Evolutionary conservation across 1,139 yeast genomes (phyloP).

Genomic region (Yamadazyma aaseri): DNA sequence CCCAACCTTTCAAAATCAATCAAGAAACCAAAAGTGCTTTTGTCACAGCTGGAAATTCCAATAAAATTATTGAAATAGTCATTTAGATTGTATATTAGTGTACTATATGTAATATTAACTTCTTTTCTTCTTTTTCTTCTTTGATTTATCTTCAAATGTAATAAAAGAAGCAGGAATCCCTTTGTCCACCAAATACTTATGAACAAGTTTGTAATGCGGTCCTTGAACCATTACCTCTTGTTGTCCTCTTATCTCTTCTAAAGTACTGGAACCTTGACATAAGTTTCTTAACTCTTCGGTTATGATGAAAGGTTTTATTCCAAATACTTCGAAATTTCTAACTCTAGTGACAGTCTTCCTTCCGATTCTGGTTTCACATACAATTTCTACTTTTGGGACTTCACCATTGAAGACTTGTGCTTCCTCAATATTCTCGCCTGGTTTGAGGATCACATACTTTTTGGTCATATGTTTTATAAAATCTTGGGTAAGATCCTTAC

Average conservation of each 20-base stretch:
- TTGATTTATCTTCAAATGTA: constrained; percentile 62
- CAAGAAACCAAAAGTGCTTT: constrained; percentile 56
- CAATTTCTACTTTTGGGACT: constrained; percentile 63
- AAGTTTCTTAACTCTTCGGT: constrained; percentile 70
- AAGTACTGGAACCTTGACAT: constrained; percentile 88
- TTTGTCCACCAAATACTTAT: constrained; percentile 54
- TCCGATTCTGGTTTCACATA: constrained; percentile 79
- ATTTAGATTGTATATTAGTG: constrained; percentile 19
- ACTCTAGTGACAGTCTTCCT: constrained; percentile 77
- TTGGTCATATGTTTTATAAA: constrained; percentile 56
- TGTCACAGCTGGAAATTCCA: constrained; percentile 55
- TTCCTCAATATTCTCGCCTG: constrained; percentile 37
- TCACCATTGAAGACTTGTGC: constrained; percentile 53
- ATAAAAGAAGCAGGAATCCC: constrained; percentile 74
- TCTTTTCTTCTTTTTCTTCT: constrained; percentile 43
- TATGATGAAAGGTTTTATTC: constrained; percentile 61
- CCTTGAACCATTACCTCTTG: constrained; percentile 87
- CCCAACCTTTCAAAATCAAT: constrained; percentile 51
- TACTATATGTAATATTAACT: constrained; percentile 5
- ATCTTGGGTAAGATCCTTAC: constrained; percentile 53
- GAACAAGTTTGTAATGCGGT: constrained; percentile 68
- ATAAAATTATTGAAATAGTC: constrained; percentile 56
- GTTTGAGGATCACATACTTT: constrained; percentile 54
- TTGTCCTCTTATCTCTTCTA: constrained; percentile 57
- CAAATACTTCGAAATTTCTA: constrained; percentile 65